Evolutionary conservation across 1,284 basidiomycete genomes (phyloP), one percentile per base, ranked within the genome.

Genomic region (Cutaneotrichosporon mucoides): DNA sequence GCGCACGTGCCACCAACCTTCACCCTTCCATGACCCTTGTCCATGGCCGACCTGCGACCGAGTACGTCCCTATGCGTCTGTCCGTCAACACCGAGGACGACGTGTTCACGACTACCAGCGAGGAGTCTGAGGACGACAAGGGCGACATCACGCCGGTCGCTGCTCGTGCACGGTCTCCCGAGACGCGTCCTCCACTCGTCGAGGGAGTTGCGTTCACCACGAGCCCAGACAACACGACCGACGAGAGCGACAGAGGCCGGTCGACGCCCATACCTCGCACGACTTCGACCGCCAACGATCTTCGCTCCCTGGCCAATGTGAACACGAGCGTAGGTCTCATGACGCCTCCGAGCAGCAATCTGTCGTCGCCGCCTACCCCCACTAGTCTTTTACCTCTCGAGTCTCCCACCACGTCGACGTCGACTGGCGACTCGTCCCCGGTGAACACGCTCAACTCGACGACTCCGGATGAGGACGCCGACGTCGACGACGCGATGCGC

Each of bases 331-430:
- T 51, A 11, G 49, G 49, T 40, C 59, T 76, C 4, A 68, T 73
- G 37, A 76, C 77, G 4, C 76, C 77, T 4, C 73, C 76, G 4
- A 68, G 72, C 35, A 73, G 71, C 53, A 73, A 73, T 50, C 63
- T 75, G 6, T 75, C 75, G 8, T 76, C 75, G 5, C 76, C 76
- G 8, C 75, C 76, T 12, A 71, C 73, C 2, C 73, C 73, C 35
- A 43, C 55, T 5, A 34, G 57, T 33, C 43, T 68, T 13, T 65
- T 68, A 11, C 57, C 65, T 1, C 47, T 41, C 40, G 40, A n/a
- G 0, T 68, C 68, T 1, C 66, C 68, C 3, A 68, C 69, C 6
- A 62, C 64, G 34, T 56, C 71, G 0, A 61, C 60, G 16, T 75
- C 76, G 6, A 77, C 75, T 1, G 72, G 73, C 38, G 73, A 73